Evolutionary conservation across 2,329 filamentous ascomycete species (phyloP), one percentile per base, ranked within the genome.

Genomic region (Ophiostoma tasmaniense): DNA sequence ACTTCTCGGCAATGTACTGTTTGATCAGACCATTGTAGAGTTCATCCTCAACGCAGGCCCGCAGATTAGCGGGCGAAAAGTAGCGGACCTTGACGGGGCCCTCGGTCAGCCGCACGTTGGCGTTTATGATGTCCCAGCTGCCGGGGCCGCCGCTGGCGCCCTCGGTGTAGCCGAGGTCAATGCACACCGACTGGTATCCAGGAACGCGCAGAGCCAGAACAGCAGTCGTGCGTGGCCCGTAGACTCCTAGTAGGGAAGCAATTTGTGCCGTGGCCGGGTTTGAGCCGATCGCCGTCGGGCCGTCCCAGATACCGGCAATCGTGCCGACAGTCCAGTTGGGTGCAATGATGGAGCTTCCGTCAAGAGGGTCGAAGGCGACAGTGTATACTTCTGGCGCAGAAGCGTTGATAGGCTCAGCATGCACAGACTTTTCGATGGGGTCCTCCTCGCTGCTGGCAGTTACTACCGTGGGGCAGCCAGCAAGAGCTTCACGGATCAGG

Each of bases 51-150:
- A 82, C 81, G 0, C 86, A 85, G 0, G 83, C 80, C 11, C 87
- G 83, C 68, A 88, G 76, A 73, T 89, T 89, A 4, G 86, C 86
- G 0, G 87, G 87, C 0, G 87, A 84, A 73, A 89, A 89, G 74
- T 88, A 89, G 0, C 82, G 79, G 33, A 84, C 84, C 45, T 17
- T 55, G 61, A 68, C 50, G 72, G 80, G 81, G 72, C 79, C 79
- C 0, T 80, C 79, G 2, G 78, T 72, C 0, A 71, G 52, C 8
- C 73, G 75, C 6, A 87, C 78, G 0, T 72, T 64, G 0, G 79
- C 50, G 0, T 82, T 80, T 0, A 85, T 74, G 0, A 87, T 72
- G 2, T 80, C 75, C 66, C 75, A 78, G 17, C 71, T 69, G 1
- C 25, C 28, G 3, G 22, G 28, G 4, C 5, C 6, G 55, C 25